Conservation (phyloP, 1,139 yeast genomes). For the Pichia sp. region DNA sequence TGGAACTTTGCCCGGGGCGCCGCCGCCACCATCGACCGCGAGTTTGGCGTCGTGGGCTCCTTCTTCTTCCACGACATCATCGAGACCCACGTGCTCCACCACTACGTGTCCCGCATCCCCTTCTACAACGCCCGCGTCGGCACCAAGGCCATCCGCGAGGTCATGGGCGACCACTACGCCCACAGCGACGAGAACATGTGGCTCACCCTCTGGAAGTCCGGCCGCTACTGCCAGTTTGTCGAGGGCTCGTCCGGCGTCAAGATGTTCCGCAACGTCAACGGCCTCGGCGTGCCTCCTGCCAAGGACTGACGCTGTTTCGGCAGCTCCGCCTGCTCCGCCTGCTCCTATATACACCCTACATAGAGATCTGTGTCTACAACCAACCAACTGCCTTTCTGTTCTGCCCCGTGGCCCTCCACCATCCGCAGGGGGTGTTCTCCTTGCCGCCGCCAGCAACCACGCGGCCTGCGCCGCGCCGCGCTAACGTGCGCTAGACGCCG, state of each 20-base stretch:
- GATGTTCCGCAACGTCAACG: constrained; percentile 74
- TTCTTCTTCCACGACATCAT: constrained; percentile 83
- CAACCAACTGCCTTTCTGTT: too few relatives aligned
- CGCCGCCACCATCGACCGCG: constrained; percentile 81
- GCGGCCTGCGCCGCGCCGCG: too few relatives aligned
- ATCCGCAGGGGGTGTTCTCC: too few relatives aligned
- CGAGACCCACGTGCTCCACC: constrained; percentile 87
- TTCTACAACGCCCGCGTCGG: constrained; percentile 84
- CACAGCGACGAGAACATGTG: constrained; percentile 69
- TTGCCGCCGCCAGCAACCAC: too few relatives aligned
- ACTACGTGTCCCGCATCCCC: constrained; percentile 78
- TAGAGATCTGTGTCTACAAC: too few relatives aligned
- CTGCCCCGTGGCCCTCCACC: too few relatives aligned
- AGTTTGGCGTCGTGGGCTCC: constrained; percentile 76
- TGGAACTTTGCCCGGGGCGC: constrained; percentile 92
- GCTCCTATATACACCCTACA: not conserved
- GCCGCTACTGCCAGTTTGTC: constrained; percentile 75
- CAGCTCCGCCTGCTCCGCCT: too few relatives aligned
- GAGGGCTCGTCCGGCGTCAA: constrained; percentile 74
- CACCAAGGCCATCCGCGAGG: constrained; percentile 70
- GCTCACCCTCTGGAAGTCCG: constrained; percentile 63
- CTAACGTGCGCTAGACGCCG: too few relatives aligned
- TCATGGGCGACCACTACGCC: constrained; percentile 76
- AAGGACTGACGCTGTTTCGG: constrained; percentile 5
- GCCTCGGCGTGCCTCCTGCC: constrained; percentile 39